Base-by-base conservation (phyloP, 73 alveolate genomes). In the Paramecium biaurelia region DNA sequence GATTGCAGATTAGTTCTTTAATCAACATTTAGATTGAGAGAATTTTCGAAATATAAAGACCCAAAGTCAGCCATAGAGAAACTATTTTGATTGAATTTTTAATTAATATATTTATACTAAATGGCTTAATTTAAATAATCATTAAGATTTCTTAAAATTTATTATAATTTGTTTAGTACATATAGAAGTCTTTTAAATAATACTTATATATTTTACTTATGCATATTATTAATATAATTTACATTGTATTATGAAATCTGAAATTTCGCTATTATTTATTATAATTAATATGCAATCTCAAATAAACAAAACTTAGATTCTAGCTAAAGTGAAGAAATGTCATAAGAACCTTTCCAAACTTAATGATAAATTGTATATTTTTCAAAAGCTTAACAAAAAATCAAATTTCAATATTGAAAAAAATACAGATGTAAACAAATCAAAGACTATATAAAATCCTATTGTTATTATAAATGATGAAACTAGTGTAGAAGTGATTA, bases 41-140 rank as follows among this genome's bases (percentile, higher is more conserved):
- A 72, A 38, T 72, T 35, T 72, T 72, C 30, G 5, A 72, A 72
- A 35, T 72, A 15, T 72, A 38, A 18, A 12, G 86, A 38, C 2
- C 59, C 58, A 3, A 72, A 35, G 10, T n/a, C 86, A 72, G 86
- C 86, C 32, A 37, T 72, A 28, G 86, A 72, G 21, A 72, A 72
- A 72, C 34, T 72, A 21, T 72, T 34, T 72, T 35, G 58, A 72
- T 72, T 32, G 30, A 47, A 47, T 5, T 12, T 3, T 18, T 18
- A 18, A 53, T 53, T 53, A 18, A 53, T 53, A 0, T 18, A 21
- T 53, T 53, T 15, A 53, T 53, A 53, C 68, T 53, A n/a, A 53
- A 53, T 53, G 68, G 26, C 30, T 53, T 53, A 18, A 49, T 49
- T 49, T 4, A 12, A 20, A 2, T 1, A 1, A 35, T n/a, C n/a